Evolutionary conservation across 2,329 filamentous ascomycete species (phyloP), one percentile per base, ranked within the genome.

Genomic region (Bisporella sp.): DNA sequence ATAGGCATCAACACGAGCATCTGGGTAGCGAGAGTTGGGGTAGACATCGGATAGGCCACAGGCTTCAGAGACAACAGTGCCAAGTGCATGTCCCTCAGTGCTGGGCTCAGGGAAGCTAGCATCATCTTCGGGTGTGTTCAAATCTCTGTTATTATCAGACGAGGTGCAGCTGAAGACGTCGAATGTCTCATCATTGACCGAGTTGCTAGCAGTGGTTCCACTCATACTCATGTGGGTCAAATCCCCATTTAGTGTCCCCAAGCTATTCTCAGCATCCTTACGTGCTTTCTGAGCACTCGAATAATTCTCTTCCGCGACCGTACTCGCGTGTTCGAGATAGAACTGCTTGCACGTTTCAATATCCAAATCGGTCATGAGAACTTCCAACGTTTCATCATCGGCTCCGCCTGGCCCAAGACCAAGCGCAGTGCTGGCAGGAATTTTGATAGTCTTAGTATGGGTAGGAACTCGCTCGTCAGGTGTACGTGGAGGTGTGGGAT

Each of bases 1-100:
- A 68, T 97, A 99, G 28, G 93, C 89, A 61, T 99, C 93, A 58
- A 99, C 89, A 52, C 89, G 87, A 28, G 93, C 87, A 60, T 96
- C 92, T 0, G 93, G 91, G 66, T 96, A 97, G 68, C 86, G 85
- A 52, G 82, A 83, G 42, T 81, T 83, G 5, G 93, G 87, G 63
- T 97, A 99, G 54, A 99, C 84, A 55, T 90, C 85, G 13, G 90
- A 85, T 45, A 99, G 79, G 46, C 93, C 93, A 68, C 89, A 97
- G 54, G 78, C 78, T 61, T 97, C 88, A 12, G 92, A 93, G 44
- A 99, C 90, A 41, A 96, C 85, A 4, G 89, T 93, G 45, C 93
- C 93, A 43, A 99, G 78, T 12, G 90, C 86, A 65, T 99, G 93
- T 29, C 93, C 93, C 70, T 99, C 92, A 4, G 91, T 96, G 53